Conservation (phyloP, 2,329 filamentous ascomycete species). For the Phymatotrichopsis omnivora region DNA sequence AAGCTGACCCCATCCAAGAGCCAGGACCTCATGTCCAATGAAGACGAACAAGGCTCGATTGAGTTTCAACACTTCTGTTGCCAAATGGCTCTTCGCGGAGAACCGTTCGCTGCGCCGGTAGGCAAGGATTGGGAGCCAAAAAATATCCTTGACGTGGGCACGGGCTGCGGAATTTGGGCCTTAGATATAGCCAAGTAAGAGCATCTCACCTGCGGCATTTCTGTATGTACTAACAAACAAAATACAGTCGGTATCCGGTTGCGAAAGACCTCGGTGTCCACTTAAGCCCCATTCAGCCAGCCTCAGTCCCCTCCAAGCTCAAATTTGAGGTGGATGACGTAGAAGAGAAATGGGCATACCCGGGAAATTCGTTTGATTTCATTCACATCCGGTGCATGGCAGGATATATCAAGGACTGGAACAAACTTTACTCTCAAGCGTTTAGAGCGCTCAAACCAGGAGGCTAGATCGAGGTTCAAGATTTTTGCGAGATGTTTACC, state of each 20-base stretch:
- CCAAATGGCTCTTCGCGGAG: too few species aligned
- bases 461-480: too few species aligned
- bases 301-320: constrained; percentile 32
- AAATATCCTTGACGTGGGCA: constrained; percentile 39
- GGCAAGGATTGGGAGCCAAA: too few species aligned
- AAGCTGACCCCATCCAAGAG: too few species aligned
- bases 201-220: too few species aligned
- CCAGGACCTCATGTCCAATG: too few species aligned
- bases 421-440: constrained; percentile 19
- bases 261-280: constrained; percentile 7
- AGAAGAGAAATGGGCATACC: constrained; percentile 32
- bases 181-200: constrained; percentile 36
- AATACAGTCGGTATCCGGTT: constrained; percentile 25
- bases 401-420: constrained; percentile 16
- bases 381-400: constrained; percentile 27
- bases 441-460: too few species aligned
- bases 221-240: constrained; percentile 25
- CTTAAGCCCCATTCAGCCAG: constrained; percentile 5
- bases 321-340: constrained; percentile 33
- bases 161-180: constrained; percentile 40
- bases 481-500: too few species aligned
- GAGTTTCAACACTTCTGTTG: too few species aligned
- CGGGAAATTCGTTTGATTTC: constrained; percentile 31
- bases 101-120: too few species aligned
- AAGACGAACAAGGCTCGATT: too few species aligned